Percentiles rank a stretch among this genome's conserved stretches.
Conservation (phyloP, 2,329 filamentous ascomycete species). For the Colletotrichum limetticola region DNA sequence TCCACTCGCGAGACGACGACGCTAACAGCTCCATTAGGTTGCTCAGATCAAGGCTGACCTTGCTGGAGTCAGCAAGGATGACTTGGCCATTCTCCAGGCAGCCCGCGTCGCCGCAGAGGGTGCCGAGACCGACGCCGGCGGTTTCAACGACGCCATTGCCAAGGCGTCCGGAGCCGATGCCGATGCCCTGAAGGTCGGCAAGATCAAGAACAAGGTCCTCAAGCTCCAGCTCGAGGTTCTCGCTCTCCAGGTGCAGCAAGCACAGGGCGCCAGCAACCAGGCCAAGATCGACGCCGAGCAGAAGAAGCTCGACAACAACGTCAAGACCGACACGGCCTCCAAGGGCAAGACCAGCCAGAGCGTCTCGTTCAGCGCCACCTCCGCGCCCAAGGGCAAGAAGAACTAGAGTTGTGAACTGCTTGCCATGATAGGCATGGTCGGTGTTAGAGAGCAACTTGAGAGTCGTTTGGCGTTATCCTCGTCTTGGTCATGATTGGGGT, state of each 20-base stretch:
- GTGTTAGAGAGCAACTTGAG: not conserved
- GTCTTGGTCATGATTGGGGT: not conserved
- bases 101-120: constrained; percentile 61
- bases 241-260: constrained; percentile 61
- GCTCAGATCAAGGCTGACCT: constrained; percentile 48
- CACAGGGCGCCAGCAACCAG: constrained; percentile 56
- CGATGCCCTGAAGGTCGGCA: constrained; percentile 62
- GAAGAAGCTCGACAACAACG: constrained; percentile 65
- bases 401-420: not conserved
- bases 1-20: too few relatives aligned
- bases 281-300: constrained; percentile 57
- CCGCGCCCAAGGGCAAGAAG: not conserved
- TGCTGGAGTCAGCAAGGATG: constrained; percentile 55
- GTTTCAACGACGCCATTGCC: constrained; percentile 64
- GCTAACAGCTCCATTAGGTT: constrained; percentile 6
- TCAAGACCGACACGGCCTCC: constrained; percentile 49
- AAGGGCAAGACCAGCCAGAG: constrained; percentile 49
- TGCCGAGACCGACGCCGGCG: constrained; percentile 57
- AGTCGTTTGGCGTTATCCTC: not conserved
- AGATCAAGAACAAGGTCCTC: constrained; percentile 71
- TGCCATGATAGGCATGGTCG: not conserved
- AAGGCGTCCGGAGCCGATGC: constrained; percentile 54
- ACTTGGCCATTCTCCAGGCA: constrained; percentile 61
- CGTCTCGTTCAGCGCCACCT: constrained; percentile 47
- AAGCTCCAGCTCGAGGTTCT: constrained; percentile 66